Evolutionary conservation across 495 filamentous ascomycete genomes (phyloP).

Genomic region (Aspergillus diversus): DNA sequence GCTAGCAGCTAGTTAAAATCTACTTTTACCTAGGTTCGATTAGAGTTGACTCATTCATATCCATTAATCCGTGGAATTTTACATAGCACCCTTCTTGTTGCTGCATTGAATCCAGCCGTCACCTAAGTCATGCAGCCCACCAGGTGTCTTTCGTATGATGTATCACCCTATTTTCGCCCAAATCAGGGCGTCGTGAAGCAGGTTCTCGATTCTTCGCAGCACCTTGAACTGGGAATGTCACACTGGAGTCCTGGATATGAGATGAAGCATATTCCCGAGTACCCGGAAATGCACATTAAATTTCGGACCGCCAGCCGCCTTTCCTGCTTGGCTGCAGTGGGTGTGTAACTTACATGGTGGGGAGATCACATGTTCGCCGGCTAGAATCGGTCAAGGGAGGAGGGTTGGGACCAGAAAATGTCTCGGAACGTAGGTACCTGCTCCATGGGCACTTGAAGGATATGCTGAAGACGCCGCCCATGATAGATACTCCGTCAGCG

Average conservation of each 20-base stretch:
- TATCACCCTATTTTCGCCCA: slow-evolving; percentile 48
- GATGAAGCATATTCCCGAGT: slow-evolving; percentile 74
- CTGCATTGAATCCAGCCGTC: background rate
- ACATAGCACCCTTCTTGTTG: background rate
- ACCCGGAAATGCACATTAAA: slow-evolving; percentile 74
- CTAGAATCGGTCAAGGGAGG: slow-evolving; percentile 9
- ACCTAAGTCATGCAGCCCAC: slow-evolving; percentile 25
- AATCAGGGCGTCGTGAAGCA: slow-evolving; percentile 38
- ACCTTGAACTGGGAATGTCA: slow-evolving; percentile 56
- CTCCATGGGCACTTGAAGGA: slow-evolving; percentile 53
- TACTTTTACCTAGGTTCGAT: background rate
- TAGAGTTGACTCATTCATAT: background rate
- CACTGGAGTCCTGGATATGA: slow-evolving; percentile 75
- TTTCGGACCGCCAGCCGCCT: slow-evolving; percentile 37
- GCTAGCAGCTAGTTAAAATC: no score
- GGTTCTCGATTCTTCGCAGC: slow-evolving; percentile 50
- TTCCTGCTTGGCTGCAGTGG: slow-evolving; percentile 62
- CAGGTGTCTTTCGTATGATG: slow-evolving; percentile 53
- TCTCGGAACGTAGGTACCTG: slow-evolving; percentile 46
- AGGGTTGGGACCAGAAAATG: background rate
- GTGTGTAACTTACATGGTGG: slow-evolving; percentile 66
- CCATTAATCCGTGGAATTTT: background rate
- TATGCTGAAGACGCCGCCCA: slow-evolving; percentile 73
- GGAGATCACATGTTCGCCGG: slow-evolving; percentile 26
- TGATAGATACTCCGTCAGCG: slow-evolving; percentile 66